Conservation (phyloP, 192 early-diverging fungal genomes). For the Backusella australiensis region DNA sequence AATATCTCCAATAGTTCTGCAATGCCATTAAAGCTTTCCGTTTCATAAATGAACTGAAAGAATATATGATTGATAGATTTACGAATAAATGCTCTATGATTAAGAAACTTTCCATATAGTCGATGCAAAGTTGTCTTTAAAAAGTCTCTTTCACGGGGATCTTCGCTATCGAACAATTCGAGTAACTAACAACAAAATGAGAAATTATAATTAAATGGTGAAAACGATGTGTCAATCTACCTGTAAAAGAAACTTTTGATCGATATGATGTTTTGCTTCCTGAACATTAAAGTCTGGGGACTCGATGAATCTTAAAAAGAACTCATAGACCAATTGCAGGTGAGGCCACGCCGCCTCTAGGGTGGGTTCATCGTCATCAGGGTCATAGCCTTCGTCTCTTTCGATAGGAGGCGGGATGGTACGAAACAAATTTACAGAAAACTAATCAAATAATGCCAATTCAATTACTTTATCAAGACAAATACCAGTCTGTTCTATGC, state of each 20-base stretch:
- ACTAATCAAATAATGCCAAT: slow-evolving; percentile 42
- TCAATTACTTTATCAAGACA: too few relatives aligned
- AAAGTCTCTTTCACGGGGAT: slow-evolving; percentile 98
- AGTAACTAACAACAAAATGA: slow-evolving; percentile 65
- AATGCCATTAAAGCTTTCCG: slow-evolving; percentile 95
- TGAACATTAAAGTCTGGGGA: slow-evolving; percentile 97
- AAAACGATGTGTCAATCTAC: slow-evolving; percentile 31
- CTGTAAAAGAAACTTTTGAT: slow-evolving; percentile 91
- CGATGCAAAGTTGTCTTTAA: slow-evolving; percentile 97
- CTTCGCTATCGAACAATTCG: slow-evolving; percentile 98
- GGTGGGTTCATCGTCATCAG: slow-evolving; percentile 98
- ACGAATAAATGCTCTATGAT: slow-evolving; percentile 95
- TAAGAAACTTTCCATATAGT: slow-evolving; percentile 98
- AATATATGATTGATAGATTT: slow-evolving; percentile 98
- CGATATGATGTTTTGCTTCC: slow-evolving; percentile 94
- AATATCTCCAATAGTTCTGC: slow-evolving; percentile 98
- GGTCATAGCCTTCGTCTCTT: slow-evolving; percentile 94
- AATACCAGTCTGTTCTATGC: too few relatives aligned
- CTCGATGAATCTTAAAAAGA: slow-evolving; percentile 97
- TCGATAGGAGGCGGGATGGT: slow-evolving; percentile 96
- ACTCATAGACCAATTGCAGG: slow-evolving; percentile 96
- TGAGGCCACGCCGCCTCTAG: slow-evolving; percentile 98
- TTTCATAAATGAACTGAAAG: slow-evolving; percentile 97
- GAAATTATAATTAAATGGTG: background rate
- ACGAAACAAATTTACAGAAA: slow-evolving; percentile 93